Percentiles rank a stretch among this genome's conserved stretches.
phyloP scores from a whole-genome alignment of 2,329 filamentous ascomycete species.

The Monosporascus sp. region DNA sequence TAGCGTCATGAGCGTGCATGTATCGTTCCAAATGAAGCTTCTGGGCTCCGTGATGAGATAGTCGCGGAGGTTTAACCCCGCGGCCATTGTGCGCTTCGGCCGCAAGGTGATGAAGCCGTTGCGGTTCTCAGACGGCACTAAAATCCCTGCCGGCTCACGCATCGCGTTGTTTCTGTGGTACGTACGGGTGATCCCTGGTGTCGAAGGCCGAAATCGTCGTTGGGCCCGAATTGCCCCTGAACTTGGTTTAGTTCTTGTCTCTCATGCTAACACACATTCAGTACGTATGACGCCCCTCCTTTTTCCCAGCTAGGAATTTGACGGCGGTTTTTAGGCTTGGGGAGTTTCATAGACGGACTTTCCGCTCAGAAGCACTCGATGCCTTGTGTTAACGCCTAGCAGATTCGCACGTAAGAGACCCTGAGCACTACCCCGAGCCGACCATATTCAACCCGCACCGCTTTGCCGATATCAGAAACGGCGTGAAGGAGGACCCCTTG shows the following conservation, averaged over 20 bases:
- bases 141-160: constrained; percentile 33
- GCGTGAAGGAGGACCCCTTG: constrained; percentile 16
- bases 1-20: constrained; percentile 25
- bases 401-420: neutral
- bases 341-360: too few species aligned
- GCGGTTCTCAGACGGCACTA: constrained; percentile 20
- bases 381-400: neutral
- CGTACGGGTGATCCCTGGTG: too few species aligned
- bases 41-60: constrained; percentile 33
- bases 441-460: constrained; percentile 30
- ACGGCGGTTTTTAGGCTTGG: too few species aligned
- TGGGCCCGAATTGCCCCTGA: too few species aligned
- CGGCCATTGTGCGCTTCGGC: constrained; percentile 32
- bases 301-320: too few species aligned
- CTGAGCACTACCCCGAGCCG: neutral
- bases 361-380: constrained; percentile 12
- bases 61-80: constrained; percentile 23
- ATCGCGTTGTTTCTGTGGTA: constrained; percentile 30
- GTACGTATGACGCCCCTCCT: too few species aligned
- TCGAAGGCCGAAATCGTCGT: too few species aligned
- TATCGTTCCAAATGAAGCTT: constrained; percentile 33
- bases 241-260: too few species aligned
- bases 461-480: constrained; percentile 28
- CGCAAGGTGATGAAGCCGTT: constrained; percentile 40
- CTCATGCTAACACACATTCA: too few species aligned